phyloP scores from a whole-genome alignment of 2,329 filamentous ascomycete species.

The Fusarium sp. region DNA sequence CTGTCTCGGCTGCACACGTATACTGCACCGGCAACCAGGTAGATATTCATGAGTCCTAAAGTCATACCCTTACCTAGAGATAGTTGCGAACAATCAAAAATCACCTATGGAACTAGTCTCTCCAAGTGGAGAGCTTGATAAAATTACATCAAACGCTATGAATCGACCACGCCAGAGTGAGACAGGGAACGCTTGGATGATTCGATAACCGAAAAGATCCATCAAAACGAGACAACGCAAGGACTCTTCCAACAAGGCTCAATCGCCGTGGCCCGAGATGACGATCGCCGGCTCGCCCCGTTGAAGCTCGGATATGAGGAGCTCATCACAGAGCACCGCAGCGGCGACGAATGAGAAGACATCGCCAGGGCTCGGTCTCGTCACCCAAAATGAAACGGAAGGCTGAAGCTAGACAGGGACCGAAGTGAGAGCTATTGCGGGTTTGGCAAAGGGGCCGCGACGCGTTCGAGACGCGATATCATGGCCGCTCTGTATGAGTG shows the following conservation, averaged over 20 bases:
- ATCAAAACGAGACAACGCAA: slow-evolving; percentile 17
- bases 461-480: slow-evolving; percentile 36
- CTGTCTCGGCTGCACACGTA: too few species aligned
- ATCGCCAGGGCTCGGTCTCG: slow-evolving; percentile 24
- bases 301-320: slow-evolving; percentile 16
- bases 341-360: slow-evolving; percentile 31
- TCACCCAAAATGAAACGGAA: slow-evolving; percentile 15
- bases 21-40: too few species aligned
- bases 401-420: slow-evolving; percentile 25
- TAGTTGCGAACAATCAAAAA: neutral
- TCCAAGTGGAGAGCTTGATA: neutral
- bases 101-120: neutral
- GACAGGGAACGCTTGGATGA: slow-evolving; percentile 11
- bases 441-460: slow-evolving; percentile 32
- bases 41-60: too few species aligned
- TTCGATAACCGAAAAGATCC: slow-evolving; percentile 20
- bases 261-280: slow-evolving; percentile 30
- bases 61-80: too few species aligned
- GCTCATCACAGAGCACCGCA: slow-evolving; percentile 6
- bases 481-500: slow-evolving; percentile 22
- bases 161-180: neutral
- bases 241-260: slow-evolving; percentile 10
- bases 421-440: slow-evolving; percentile 27
- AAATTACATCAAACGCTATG: slow-evolving; percentile 2
- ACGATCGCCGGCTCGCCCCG: slow-evolving; percentile 33